These are phyloP conservation scores for Parietaria judaica DNA, from an alignment of 306 rosid genomes.

Conservation along the genomic window DNA sequence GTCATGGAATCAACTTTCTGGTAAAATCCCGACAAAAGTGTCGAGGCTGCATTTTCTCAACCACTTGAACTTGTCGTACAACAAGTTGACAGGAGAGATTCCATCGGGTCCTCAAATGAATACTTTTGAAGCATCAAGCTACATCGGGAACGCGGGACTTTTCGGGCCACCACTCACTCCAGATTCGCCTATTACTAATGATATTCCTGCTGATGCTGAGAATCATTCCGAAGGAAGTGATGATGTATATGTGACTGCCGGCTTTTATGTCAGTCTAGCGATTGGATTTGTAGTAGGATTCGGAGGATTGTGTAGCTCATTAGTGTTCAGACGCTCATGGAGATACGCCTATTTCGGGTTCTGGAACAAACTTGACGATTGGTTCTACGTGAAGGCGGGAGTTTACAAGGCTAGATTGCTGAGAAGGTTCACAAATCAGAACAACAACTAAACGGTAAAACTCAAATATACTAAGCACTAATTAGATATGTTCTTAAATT, in stretches of 20 bases:
- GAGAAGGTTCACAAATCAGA: not conserved
- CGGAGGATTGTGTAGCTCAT: conserved; percentile 2
- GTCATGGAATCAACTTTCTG: conserved; percentile 16
- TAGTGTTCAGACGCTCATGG: conserved; percentile 14
- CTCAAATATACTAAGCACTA: too few relatives aligned
- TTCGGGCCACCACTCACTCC: conserved; percentile 19
- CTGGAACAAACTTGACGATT: not conserved
- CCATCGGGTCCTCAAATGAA: conserved; percentile 19
- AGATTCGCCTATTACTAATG: too few relatives aligned
- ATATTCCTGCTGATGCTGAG: not conserved
- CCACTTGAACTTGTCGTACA: conserved; percentile 10
- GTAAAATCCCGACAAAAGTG: conserved; percentile 9
- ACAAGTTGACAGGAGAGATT: conserved; percentile 12
- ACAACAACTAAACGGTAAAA: not conserved
- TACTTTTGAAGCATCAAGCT: not conserved
- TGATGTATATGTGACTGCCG: not conserved
- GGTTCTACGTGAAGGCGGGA: not conserved
- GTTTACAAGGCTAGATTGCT: not conserved
- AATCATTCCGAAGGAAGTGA: not conserved
- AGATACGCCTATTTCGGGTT: conserved; percentile 11
- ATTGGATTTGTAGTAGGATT: conserved; percentile 22
- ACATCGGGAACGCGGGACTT: conserved; percentile 16
- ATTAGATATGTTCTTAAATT: not conserved
- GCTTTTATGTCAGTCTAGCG: conserved; percentile 17
- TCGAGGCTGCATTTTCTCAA: not conserved